phyloP scores from a whole-genome alignment of 352 stramenopile species.

The Phytophthora multivora region DNA sequence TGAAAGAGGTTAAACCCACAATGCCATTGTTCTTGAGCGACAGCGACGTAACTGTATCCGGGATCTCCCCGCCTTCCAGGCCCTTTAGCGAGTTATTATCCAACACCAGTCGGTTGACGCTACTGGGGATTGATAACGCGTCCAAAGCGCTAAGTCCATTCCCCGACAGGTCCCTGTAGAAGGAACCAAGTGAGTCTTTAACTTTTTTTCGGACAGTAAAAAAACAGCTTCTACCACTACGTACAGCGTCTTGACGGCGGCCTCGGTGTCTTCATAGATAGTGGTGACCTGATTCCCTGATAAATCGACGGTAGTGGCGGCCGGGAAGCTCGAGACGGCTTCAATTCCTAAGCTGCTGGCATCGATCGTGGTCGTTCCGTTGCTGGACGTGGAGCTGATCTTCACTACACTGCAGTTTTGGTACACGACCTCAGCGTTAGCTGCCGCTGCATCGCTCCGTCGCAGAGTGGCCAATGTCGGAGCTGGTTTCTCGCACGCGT shows the following conservation, averaged over 20 bases:
- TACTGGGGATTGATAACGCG: constrained; percentile 29
- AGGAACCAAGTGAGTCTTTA: neutral
- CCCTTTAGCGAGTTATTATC: constrained; percentile 28
- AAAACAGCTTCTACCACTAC: neutral
- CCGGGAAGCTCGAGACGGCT: constrained; percentile 36
- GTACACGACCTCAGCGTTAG: constrained; percentile 37
- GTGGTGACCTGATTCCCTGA: constrained; percentile 34
- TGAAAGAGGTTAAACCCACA: constrained; percentile 20
- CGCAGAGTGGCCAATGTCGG: constrained; percentile 31
- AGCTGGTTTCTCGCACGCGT: constrained; percentile 27
- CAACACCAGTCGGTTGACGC: constrained; percentile 29
- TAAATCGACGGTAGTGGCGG: constrained; percentile 28
- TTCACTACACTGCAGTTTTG: constrained; percentile 36
- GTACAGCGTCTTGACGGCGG: constrained; percentile 38
- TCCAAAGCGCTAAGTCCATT: constrained; percentile 37
- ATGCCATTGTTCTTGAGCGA: constrained; percentile 40
- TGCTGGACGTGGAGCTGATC: constrained; percentile 29
- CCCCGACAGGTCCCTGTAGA: constrained; percentile 30
- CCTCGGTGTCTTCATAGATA: constrained; percentile 32
- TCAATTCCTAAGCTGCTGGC: constrained; percentile 32
- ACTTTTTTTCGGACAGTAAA: constrained; percentile 8
- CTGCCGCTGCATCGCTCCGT: constrained; percentile 8
- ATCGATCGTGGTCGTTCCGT: constrained; percentile 33
- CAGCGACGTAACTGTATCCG: constrained; percentile 26
- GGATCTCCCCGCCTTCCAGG: constrained; percentile 25